Evolutionary conservation across 1,284 basidiomycete species (phyloP), one percentile per base, ranked within the genome.

Genomic region (Exsudoporus floridanus): DNA sequence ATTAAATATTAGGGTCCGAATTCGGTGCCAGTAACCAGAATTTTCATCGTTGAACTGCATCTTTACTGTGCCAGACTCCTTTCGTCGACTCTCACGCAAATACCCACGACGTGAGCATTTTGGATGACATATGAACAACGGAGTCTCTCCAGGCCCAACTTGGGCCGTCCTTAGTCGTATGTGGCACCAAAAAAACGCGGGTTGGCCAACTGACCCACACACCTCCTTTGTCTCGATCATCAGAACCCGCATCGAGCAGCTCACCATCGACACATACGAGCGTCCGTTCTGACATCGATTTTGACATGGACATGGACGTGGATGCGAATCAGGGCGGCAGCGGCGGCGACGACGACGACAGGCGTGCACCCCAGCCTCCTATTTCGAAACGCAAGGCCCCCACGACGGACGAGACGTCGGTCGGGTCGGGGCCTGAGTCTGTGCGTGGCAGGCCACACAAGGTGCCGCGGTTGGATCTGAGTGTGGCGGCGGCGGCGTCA

Each of bases 321-420:
- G n/a, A n/a, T n/a, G n/a, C n/a, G n/a, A n/a, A n/a, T n/a, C n/a
- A n/a, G n/a, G n/a, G n/a, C n/a, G n/a, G n/a, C n/a, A n/a, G n/a
- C n/a, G n/a, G n/a, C n/a, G n/a, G n/a, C n/a, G n/a, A 68, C 35
- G 59, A 66, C n/a, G 37, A 27, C 13, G 14, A 43, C 25, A 64
- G 58, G 31, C 48, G 23, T 9, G 47, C 41, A 19, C 9, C 10
- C 10, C 41, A 38, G 1, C 21, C 53, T 50, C 62, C 56, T 56
- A 53, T 61, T 27, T 39, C 55, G 2, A 67, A 70, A 55, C 65
- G 65, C 47, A 67, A 70, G 33, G 68, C 65, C 13, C 33, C 42
- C 3, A 13, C 3, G 14, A 18, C 39, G 4, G 55, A 52, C 39
- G 62, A 62, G 12, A 14, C 25, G 19, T 40, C 28, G 7, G 23